Conservation (phyloP, 305 asterid genomes). For the Stenogyne calaminthoides region DNA sequence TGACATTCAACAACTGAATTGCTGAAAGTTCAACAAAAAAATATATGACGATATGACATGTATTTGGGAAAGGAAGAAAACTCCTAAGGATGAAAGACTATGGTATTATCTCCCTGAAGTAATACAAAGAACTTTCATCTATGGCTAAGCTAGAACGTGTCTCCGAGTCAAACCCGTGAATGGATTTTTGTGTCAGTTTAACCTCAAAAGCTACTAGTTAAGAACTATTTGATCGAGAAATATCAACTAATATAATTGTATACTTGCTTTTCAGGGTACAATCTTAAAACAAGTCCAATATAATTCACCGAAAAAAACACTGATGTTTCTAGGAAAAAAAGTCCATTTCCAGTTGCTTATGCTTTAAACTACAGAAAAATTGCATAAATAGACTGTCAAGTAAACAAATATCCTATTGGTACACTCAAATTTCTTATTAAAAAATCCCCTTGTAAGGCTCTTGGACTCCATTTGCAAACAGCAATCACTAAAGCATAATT, state of each 20-base stretch:
- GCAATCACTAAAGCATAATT: not conserved
- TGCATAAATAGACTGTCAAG: constrained; percentile 6
- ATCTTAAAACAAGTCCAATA: constrained; percentile 15
- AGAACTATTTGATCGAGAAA: not conserved
- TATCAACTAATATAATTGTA: constrained; percentile 4
- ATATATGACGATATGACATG: constrained; percentile 9
- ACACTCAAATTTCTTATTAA: constrained; percentile 1
- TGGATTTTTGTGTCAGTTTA: not conserved
- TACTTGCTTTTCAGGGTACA: constrained; percentile 4
- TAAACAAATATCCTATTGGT: not conserved
- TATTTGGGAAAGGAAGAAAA: not conserved
- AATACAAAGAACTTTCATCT: not conserved
- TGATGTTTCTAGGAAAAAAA: not conserved
- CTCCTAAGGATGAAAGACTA: constrained; percentile 4
- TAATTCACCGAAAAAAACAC: not conserved
- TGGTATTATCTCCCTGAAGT: not conserved
- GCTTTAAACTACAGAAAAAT: constrained; percentile 9
- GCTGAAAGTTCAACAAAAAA: constrained; percentile 7
- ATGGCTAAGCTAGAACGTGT: not conserved
- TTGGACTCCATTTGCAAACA: not conserved
- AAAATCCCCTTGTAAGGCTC: constrained; percentile 3
- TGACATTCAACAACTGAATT: constrained; percentile 12
- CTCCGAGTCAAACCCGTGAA: not conserved
- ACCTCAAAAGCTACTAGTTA: not conserved
- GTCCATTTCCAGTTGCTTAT: constrained; percentile 16